Evolutionary conservation across 2,329 filamentous ascomycete species (phyloP).

Genomic region (Cadophora sp.): DNA sequence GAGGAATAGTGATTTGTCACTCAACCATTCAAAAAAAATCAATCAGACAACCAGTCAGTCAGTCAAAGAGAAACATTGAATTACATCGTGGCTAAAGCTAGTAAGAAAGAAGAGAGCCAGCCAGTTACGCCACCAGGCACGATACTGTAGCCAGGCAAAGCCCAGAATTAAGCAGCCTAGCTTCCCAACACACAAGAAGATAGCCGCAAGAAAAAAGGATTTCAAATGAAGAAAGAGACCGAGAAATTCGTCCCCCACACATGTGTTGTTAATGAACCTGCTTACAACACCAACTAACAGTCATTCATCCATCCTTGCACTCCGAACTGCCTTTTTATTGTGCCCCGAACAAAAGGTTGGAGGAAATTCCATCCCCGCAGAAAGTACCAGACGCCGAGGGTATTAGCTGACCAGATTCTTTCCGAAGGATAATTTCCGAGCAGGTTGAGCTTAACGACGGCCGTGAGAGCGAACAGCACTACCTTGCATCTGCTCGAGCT

Average conservation of each 20-base stretch:
- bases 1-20: background rate
- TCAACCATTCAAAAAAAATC: background rate
- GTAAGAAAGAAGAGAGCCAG: conserved; percentile 34
- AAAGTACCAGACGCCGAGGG: conserved; percentile 13
- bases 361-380: conserved; percentile 3
- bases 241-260: background rate
- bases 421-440: conserved; percentile 5
- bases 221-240: conserved; percentile 34
- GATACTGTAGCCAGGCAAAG: conserved; percentile 11
- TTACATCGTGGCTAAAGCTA: conserved; percentile 46
- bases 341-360: conserved; percentile 17
- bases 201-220: conserved; percentile 24
- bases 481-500: conserved; percentile 93
- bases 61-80: conserved; percentile 41
- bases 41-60: background rate
- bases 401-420: conserved; percentile 6
- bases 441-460: conserved; percentile 69
- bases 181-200: conserved; percentile 23
- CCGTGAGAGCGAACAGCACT: conserved; percentile 89
- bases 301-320: conserved; percentile 24
- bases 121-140: conserved; percentile 21
- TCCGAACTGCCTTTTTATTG: conserved; percentile 27
- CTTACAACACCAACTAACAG: conserved; percentile 36
- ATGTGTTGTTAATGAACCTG: conserved; percentile 38
- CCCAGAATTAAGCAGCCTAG: conserved; percentile 37